Conservation (phyloP, 257 asterid genomes). For the Solanum corneliomulleri region DNA sequence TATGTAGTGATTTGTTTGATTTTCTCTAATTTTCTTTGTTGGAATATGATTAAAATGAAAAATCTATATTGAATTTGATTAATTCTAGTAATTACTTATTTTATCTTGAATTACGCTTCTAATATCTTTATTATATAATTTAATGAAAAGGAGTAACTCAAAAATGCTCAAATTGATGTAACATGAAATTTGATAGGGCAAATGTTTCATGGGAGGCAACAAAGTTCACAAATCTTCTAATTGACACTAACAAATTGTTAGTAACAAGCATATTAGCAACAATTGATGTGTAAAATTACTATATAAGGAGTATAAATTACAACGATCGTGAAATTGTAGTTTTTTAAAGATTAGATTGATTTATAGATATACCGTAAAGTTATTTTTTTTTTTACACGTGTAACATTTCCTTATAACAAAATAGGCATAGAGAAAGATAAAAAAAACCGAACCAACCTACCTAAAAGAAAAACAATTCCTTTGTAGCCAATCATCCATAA, state of each 20-base stretch:
- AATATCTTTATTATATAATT: background rate
- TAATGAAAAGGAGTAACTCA: fast-evolving
- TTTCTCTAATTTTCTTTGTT: background rate
- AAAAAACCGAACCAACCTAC: background rate
- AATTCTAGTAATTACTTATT: background rate
- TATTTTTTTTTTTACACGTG: background rate
- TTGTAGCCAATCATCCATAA: background rate
- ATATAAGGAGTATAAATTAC: background rate
- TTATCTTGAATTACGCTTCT: background rate
- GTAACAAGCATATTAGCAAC: background rate
- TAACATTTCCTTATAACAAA: background rate
- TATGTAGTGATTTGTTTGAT: background rate
- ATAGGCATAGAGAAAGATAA: background rate
- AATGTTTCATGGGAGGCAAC: background rate
- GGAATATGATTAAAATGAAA: background rate
- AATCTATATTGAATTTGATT: background rate
- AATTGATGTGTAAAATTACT: background rate
- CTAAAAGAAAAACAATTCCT: background rate
- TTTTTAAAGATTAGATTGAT: background rate
- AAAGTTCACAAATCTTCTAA: background rate
- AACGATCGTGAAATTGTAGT: background rate
- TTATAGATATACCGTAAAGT: background rate
- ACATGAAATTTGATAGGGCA: background rate
- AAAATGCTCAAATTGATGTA: background rate
- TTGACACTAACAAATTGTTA: background rate